phyloP scores from a whole-genome alignment of 768 basidiomycete species.

The Suillus alpinus region DNA sequence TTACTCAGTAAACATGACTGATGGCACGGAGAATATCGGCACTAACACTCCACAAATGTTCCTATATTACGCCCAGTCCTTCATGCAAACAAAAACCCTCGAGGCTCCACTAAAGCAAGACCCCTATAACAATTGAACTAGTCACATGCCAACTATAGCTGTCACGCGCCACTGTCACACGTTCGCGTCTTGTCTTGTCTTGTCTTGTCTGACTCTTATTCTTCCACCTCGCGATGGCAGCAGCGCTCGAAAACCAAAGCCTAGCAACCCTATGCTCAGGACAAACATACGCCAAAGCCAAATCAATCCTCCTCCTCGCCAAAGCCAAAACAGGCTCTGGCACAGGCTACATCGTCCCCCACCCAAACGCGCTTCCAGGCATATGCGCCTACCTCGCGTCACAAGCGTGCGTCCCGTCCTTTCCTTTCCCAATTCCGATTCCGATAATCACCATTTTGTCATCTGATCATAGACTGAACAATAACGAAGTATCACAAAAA shows the following conservation, averaged over 20 bases:
- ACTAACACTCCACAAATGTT: too few species aligned
- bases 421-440: neutral
- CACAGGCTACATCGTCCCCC: constrained; percentile 23
- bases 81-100: neutral
- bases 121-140: neutral
- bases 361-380: constrained; percentile 21
- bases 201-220: neutral
- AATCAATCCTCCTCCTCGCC: constrained; percentile 20
- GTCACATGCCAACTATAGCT: neutral
- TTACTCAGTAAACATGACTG: too few species aligned
- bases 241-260: constrained; percentile 16
- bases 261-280: constrained; percentile 20
- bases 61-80: too few species aligned
- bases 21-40: too few species aligned
- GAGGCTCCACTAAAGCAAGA: too few species aligned
- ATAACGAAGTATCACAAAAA: constrained; percentile 27
- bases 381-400: constrained; percentile 32
- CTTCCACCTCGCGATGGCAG: constrained; percentile 12
- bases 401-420: constrained; percentile 22
- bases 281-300: constrained; percentile 23
- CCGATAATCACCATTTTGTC: neutral
- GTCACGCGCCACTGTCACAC: constrained; percentile 1
- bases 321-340: constrained; percentile 25
- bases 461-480: constrained; percentile 19
- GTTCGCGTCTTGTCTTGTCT: constrained; percentile 1